Evolutionary conservation across 208 protist genomes (phyloP), one percentile per base, ranked within the genome.

Genomic region (Trypanosoma congolense): DNA sequence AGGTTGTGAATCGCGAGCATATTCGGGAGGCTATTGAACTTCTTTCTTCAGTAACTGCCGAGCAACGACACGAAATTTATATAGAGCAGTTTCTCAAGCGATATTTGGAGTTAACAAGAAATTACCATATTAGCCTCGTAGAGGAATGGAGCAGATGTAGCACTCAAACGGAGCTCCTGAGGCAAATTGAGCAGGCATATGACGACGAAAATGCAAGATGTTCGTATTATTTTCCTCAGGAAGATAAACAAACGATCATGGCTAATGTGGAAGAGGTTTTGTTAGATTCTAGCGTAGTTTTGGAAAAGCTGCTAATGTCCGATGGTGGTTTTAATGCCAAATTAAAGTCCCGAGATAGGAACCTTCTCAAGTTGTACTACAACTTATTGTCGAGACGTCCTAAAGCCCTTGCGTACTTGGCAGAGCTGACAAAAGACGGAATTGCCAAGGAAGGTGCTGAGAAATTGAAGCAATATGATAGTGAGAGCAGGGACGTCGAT

Each of bases 11-110:
- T 33, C 47, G 61, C 44, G 68, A 80, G 49, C 65, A 78, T 29
- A 81, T 95, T 45, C 45, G 68, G 21, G 58, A 30, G 12, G 79
- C 80, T 2, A 75, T 88, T 30, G 77, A 85, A 29, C 65, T 95
- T 16, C 81, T 92, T 55, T 80, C 80, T 5, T 74, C 76, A 14
- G 86, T 92, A 72, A 84, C 74, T 56, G 66, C 77, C 41, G 77
- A 78, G 9, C 77, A 79, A 30, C 68, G 62, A 6, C 64, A 83
- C 26, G 70, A 70, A 24, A 77, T 90, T 18, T 93, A 90, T 59
- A 33, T 48, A n/a, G 77, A 85, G 1, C 73, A 73, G 9, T 92
- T 95, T 75, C 53, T 92, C 2, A 63, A 77, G 26, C 78, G 75
- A 12, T 93, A 83, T 60, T 19, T 92, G 12, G 58, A 50, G 0